Base-by-base conservation (phyloP, 768 basidiomycete genomes). In the Auricularia sp. region DNA sequence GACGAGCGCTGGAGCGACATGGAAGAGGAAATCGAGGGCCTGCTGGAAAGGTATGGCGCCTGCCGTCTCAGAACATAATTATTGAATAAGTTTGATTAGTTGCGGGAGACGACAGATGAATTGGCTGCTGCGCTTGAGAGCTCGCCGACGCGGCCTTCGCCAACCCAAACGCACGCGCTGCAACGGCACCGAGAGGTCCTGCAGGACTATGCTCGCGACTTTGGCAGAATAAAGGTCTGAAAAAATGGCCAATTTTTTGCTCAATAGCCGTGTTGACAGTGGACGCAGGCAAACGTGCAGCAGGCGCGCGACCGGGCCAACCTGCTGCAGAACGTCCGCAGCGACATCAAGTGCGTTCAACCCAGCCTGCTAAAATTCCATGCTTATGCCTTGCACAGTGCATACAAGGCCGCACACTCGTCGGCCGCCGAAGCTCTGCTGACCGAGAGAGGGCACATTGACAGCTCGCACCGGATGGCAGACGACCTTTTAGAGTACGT, bases 391-490 rank as follows among this genome's bases (percentile, higher is more conserved):
- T 59, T 61, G 34, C 37, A 18, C 68, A 97, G 94, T 67, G 90
- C 94, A 45, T 95, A 95, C 77, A 94, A 94, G 74, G 70, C 75
- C 3, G 72, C 75, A 1, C 73, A 73, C 3, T 90, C 92, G 5
- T 89, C 91, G 18, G 83, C 89, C 14, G 86, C 91, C 1, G 97
- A 98, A 69, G 84, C 91, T 5, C 77, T 99, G 47, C 79, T 99
- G 34, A 85, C 87, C 29, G 97, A 99, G 76, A 83, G 97, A 56
- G 84, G 88, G 3, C 83, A 85, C 67, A 96, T 98, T 66, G 96
- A 98, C 76, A 90, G 86, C 68, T 93, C 90, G 29, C 95, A 98
- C 77, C 80, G 85, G 65, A 98, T 98, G 95, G 90, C 92, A 21
- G 96, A 98, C 72, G 89, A 90, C 51, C 82, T 95, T 39, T 80